phyloP scores from a whole-genome alignment of 176 grass and related monocot species.

The Hsuehochloa calcarea region DNA sequence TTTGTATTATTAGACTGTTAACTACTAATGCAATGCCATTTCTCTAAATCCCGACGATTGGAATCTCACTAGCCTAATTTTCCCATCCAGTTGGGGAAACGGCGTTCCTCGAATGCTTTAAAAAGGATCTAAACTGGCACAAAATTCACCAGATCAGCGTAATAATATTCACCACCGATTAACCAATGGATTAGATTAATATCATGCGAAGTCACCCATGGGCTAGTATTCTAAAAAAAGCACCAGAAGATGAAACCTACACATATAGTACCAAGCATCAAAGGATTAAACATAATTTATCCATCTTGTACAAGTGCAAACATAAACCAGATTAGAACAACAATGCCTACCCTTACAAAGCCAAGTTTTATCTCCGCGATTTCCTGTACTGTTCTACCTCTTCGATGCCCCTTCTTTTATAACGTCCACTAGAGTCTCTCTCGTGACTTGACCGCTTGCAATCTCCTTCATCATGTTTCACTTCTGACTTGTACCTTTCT shows the following conservation, averaged over 20 bases:
- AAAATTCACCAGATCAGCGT: background rate
- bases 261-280: background rate
- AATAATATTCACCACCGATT: background rate
- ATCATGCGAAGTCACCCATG: background rate
- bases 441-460: slow-evolving; percentile 16
- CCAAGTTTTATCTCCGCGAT: background rate
- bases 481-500: slow-evolving; percentile 33
- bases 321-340: background rate
- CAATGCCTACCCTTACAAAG: background rate
- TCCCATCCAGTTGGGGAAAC: background rate
- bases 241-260: background rate
- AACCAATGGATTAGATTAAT: background rate
- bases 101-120: background rate
- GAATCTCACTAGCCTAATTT: too few relatives aligned
- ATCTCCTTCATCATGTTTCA: background rate
- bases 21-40: too few relatives aligned
- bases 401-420: slow-evolving; percentile 19
- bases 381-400: background rate
- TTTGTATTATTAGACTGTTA: too few relatives aligned
- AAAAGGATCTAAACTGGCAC: background rate
- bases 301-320: slow-evolving; percentile 22
- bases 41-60: too few relatives aligned
- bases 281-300: background rate
- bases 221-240: background rate
- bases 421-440: slow-evolving; percentile 8